These are phyloP conservation scores for Petunia secreta DNA, from an alignment of 257 asterid genomes.

Conservation along the genomic window DNA sequence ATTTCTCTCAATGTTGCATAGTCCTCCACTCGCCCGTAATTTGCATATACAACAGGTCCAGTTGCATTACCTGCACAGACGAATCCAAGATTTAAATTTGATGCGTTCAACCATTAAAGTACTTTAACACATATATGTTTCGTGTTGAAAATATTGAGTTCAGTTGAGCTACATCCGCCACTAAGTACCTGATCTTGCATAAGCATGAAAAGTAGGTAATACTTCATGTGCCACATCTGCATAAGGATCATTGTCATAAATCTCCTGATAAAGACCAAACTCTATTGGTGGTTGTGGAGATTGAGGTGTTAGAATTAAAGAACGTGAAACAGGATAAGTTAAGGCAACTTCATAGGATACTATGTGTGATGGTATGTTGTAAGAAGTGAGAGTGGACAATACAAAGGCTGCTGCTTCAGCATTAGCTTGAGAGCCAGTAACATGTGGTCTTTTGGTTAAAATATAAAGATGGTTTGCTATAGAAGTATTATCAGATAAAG, in stretches of 20 bases:
- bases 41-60: slow-evolving; percentile 68
- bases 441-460: slow-evolving; percentile 77
- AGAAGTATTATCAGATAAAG: slow-evolving; percentile 55
- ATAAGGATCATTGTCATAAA: slow-evolving; percentile 62
- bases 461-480: slow-evolving; percentile 64
- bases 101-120: background rate
- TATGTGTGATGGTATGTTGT: slow-evolving; percentile 47
- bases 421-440: slow-evolving; percentile 81
- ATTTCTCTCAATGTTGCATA: slow-evolving; percentile 43
- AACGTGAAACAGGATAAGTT: slow-evolving; percentile 70
- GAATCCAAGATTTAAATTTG: background rate
- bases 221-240: slow-evolving; percentile 57
- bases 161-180: no score
- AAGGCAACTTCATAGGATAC: slow-evolving; percentile 59
- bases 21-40: slow-evolving; percentile 79
- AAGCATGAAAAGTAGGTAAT: slow-evolving; percentile 68
- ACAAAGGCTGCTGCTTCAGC: slow-evolving; percentile 78
- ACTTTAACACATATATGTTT: background rate
- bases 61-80: slow-evolving; percentile 40
- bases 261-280: slow-evolving; percentile 60
- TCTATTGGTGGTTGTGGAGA: slow-evolving; percentile 41
- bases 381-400: slow-evolving; percentile 61
- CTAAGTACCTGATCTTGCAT: slow-evolving; percentile 60
- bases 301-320: slow-evolving; percentile 49
- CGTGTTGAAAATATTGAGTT: no score